phyloP scores from a whole-genome alignment of 1,284 basidiomycete genomes.

The Sporisorium scitamineum region DNA sequence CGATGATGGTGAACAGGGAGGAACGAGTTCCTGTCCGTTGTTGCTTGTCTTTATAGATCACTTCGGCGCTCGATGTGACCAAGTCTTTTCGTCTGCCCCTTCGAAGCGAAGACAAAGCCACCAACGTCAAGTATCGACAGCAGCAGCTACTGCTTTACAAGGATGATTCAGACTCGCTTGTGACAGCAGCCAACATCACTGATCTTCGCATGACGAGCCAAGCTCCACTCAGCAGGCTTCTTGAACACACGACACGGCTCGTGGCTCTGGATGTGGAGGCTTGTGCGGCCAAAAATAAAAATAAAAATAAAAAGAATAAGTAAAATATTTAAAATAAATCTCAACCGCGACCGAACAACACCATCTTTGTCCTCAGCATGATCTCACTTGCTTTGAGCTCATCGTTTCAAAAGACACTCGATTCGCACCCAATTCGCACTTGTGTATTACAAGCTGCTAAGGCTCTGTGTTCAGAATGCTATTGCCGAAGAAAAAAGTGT shows the following conservation, averaged over 20 bases:
- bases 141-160: not conserved
- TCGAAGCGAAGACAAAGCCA: not conserved
- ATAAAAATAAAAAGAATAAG: slow-evolving; percentile 4
- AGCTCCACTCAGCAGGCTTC: slow-evolving; percentile 28
- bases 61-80: no score
- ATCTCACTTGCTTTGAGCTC: not conserved
- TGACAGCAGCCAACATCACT: not conserved
- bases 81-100: no score
- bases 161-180: slow-evolving; percentile 14
- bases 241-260: not conserved
- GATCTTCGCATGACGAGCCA: not conserved
- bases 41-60: not conserved
- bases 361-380: not conserved
- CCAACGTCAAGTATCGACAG: not conserved
- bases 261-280: slow-evolving; percentile 26
- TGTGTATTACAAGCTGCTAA: not conserved
- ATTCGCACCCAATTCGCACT: not conserved
- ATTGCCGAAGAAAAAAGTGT: no score
- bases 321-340: slow-evolving; percentile 3
- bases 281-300: slow-evolving; percentile 3
- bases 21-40: not conserved
- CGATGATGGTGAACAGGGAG: not conserved
- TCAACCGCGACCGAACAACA: not conserved
- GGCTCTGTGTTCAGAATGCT: no score
- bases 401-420: no score